Evolutionary conservation across 2,329 filamentous ascomycete species (phyloP).

Genomic region (Bimuria novae-zelandiae): DNA sequence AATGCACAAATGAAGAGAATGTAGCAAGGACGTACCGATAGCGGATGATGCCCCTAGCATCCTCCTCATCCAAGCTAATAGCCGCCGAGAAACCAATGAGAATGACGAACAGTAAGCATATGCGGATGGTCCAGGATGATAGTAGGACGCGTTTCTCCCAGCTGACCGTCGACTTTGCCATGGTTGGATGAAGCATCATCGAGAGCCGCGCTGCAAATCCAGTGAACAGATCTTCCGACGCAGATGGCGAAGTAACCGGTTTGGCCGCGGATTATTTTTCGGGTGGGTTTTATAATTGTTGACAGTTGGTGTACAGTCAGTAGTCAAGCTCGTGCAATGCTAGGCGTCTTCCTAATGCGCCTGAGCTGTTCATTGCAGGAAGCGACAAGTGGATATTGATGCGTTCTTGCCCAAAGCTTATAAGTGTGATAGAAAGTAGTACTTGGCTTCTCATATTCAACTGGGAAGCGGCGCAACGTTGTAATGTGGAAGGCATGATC

Average conservation of each 20-base stretch:
- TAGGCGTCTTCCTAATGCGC: not conserved
- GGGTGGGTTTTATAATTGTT: not conserved
- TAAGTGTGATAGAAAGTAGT: too few species aligned
- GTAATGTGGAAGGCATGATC: too few species aligned
- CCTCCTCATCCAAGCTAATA: slow-evolving; percentile 23
- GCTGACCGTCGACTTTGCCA: slow-evolving; percentile 26
- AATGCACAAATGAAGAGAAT: too few species aligned
- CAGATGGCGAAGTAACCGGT: too few species aligned
- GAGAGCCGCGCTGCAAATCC: not conserved
- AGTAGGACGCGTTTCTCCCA: slow-evolving; percentile 48
- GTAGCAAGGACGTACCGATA: slow-evolving; percentile 25
- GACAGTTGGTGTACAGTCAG: not conserved
- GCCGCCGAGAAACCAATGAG: slow-evolving; percentile 33
- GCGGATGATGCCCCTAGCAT: slow-evolving; percentile 19
- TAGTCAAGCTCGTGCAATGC: not conserved
- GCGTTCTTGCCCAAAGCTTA: too few species aligned
- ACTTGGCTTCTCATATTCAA: too few species aligned
- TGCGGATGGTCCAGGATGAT: slow-evolving; percentile 43
- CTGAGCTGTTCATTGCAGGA: not conserved
- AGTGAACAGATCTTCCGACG: not conserved
- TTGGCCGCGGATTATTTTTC: not conserved
- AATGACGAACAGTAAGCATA: slow-evolving; percentile 39
- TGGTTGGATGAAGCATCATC: slow-evolving; percentile 13
- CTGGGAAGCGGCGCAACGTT: too few species aligned
- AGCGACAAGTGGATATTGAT: not conserved